These are phyloP conservation scores for Miscanthus lutarioriparius DNA, from an alignment of 176 grass and related monocot species.

Conservation along the genomic window DNA sequence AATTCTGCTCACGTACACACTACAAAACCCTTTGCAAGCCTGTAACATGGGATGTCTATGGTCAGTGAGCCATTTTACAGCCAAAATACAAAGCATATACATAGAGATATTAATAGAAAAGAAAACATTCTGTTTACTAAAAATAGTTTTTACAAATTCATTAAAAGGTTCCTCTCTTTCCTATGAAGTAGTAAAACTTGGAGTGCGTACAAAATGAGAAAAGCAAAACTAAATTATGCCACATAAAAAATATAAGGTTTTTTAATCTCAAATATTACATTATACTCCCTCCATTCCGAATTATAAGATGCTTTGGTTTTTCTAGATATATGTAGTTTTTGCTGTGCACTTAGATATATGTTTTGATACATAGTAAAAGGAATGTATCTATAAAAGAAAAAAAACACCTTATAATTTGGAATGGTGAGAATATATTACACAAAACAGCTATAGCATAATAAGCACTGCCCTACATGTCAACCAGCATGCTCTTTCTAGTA, in stretches of 20 bases:
- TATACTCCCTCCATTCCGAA: background rate
- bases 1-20: conserved; percentile 64
- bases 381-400: background rate
- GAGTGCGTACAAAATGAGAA: background rate
- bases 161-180: background rate
- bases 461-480: conserved; percentile 1
- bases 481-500: background rate
- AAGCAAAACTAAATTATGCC: conserved; percentile 9
- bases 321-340: background rate
- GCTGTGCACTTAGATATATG: background rate
- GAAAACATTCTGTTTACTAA: background rate
- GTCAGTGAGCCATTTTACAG: conserved; percentile 23
- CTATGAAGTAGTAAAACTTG: conserved; percentile 6
- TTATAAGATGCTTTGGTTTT: background rate
- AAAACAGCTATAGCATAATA: conserved; percentile 4
- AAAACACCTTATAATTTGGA: background rate
- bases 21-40: conserved; percentile 99
- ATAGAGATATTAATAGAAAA: conserved; percentile 14
- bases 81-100: background rate
- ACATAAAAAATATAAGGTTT: conserved; percentile 1
- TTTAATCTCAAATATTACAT: background rate
- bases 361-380: background rate
- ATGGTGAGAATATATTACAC: background rate
- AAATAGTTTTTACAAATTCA: background rate
- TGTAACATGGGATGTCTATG: conserved; percentile 38